Conservation (phyloP, 2,329 filamentous ascomycete species). For the Chaetomium olivaceum region DNA sequence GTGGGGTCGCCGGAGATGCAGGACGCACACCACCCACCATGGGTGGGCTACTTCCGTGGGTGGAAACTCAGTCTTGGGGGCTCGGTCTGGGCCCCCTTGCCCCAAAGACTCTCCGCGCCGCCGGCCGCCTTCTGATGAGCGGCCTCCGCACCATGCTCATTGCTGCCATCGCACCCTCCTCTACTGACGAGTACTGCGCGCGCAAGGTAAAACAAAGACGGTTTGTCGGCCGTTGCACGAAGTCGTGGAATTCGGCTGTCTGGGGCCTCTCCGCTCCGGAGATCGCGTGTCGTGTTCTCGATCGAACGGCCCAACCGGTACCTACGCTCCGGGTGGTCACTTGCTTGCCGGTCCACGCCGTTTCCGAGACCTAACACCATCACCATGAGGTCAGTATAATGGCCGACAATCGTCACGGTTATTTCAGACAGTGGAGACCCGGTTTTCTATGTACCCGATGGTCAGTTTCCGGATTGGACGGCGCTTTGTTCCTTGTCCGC, state of each 20-base stretch:
- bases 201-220: not conserved
- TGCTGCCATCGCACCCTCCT: not conserved
- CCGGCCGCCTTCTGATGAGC: not conserved
- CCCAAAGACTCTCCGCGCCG: not conserved
- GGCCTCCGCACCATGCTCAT: not conserved
- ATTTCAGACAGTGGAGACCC: not conserved
- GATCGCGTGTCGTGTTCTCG: not conserved
- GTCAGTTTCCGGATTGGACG: too few relatives aligned
- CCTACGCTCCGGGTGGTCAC: not conserved
- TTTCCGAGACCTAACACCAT: not conserved
- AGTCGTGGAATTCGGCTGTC: not conserved
- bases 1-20: conserved; percentile 22
- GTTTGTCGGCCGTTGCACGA: not conserved
- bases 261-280: not conserved
- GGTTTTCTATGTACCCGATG: not conserved
- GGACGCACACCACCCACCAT: conserved; percentile 2
- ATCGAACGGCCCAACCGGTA: too few relatives aligned
- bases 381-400: not conserved
- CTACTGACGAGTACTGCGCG: not conserved
- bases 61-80: conserved; percentile 6
- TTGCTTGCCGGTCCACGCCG: not conserved
- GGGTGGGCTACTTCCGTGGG: conserved; percentile 17
- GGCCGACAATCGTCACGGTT: not conserved
- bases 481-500: not conserved
- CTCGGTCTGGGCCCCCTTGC: not conserved